Base-by-base conservation (phyloP, 495 filamentous ascomycete species). In the Penicillium bovifimosum region DNA sequence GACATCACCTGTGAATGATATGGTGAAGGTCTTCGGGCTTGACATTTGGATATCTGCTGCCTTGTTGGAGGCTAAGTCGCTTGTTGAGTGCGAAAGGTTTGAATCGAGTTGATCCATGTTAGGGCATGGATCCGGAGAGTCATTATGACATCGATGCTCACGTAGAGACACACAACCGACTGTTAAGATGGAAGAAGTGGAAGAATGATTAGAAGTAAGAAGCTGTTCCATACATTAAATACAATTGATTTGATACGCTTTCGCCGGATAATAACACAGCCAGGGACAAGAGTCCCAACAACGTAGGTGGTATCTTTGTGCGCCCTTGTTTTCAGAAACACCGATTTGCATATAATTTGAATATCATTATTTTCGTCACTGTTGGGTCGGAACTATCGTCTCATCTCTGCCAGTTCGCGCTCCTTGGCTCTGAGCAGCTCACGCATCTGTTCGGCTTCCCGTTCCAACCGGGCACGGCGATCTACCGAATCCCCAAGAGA, bases 381-480 rank as follows among this genome's bases (percentile, higher is more conserved):
- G 47, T 40, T 43, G 43, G 57, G 40, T 52, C 35, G 31, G 27
- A n/a, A 32, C 49, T 59, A 64, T 27, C 67, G 64, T 43, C 68
- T 77, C 56, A 90, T 65, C 58, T 86, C 86, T 24, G 86, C 86
- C 50, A 95, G 66, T 51, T 95, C 89, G 45, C 83, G 78, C 67
- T 95, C 88, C 63, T 89, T 92, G 18, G 81, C 82, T 16, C 80
- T 77, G 32, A 96, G 69, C 61, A 85, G 72, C 60, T 87, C 82
- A 28, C 87, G 79, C 80, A 95, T 91, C 50, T 76, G 73, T 61
- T 92, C 86, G 0, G 85, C 80, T 67, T 96, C 89, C 3, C 82
- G 76, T 62, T 86, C 79, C 46, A 95, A 70, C 53, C 82, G 75
- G 17, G 80, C 81, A 28, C 86, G 76, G 44, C 82, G 76, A 46